Evolutionary conservation across 805 yeast species (phyloP).

Genomic region (Saccharomycopsis sp.): DNA sequence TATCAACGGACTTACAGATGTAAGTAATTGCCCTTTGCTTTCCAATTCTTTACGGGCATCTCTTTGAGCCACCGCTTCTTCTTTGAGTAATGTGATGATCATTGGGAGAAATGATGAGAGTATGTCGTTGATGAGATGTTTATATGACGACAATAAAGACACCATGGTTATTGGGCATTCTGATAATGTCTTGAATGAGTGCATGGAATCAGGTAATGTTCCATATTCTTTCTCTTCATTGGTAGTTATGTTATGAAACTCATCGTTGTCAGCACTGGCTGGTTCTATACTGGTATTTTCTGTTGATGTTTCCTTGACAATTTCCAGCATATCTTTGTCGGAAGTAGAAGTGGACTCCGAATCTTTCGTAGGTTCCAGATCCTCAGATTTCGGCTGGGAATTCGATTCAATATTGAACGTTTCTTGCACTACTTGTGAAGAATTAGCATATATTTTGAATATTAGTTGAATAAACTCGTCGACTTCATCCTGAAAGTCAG

Average conservation of each 20-base stretch:
- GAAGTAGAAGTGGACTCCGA: too few relatives aligned
- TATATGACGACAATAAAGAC: conserved; percentile 80
- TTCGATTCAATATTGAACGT: conserved; percentile 42
- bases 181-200: conserved; percentile 83
- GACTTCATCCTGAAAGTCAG: conserved; percentile 59
- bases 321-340: background rate
- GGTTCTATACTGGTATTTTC: conserved; percentile 26
- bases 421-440: conserved; percentile 66
- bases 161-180: conserved; percentile 98
- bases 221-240: conserved; percentile 29
- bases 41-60: conserved; percentile 55
- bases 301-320: background rate
- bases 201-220: conserved; percentile 57
- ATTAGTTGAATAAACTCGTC: conserved; percentile 74
- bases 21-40: conserved; percentile 49
- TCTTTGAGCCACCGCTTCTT: conserved; percentile 80
- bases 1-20: conserved; percentile 69
- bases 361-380: background rate
- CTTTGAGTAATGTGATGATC: conserved; percentile 61
- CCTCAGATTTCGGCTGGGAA: background rate
- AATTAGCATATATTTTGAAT: conserved; percentile 67
- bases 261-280: conserved; percentile 21
- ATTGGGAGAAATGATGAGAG: conserved; percentile 76
- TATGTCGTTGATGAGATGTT: conserved; percentile 62
- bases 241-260: conserved; percentile 34